Percentiles rank a stretch among this genome's conserved stretches.
phyloP scores from a whole-genome alignment of 2,329 filamentous ascomycete species.

The Colletotrichum limetticola region DNA sequence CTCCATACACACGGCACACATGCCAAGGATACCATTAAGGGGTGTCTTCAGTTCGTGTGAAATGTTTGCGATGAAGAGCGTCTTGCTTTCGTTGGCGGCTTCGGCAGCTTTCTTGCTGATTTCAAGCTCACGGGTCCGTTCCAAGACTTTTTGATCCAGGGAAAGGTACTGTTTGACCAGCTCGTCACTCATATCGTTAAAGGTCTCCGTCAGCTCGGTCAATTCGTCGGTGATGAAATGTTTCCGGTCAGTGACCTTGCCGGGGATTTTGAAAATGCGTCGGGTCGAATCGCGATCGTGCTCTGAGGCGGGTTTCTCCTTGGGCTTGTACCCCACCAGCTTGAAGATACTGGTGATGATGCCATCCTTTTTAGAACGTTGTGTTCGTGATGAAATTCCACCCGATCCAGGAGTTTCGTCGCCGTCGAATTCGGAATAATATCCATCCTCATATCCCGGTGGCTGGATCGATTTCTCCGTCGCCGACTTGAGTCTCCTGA shows the following conservation, averaged over 20 bases:
- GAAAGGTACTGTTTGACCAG: conserved; percentile 86
- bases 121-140: conserved; percentile 86
- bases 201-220: conserved; percentile 84
- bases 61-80: conserved; percentile 96
- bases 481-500: conserved; percentile 78
- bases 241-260: conserved; percentile 80
- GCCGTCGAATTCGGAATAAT: conserved; percentile 57
- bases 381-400: conserved; percentile 47
- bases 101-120: conserved; percentile 92
- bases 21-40: conserved; percentile 93
- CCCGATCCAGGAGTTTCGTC: conserved; percentile 54
- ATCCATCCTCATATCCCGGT: conserved; percentile 64
- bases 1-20: conserved; percentile 93
- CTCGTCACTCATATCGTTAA: conserved; percentile 95
- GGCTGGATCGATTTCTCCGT: conserved; percentile 79
- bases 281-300: conserved; percentile 53
- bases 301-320: conserved; percentile 40
- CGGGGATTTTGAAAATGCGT: conserved; percentile 83
- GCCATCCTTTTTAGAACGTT: conserved; percentile 54
- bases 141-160: conserved; percentile 84
- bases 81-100: conserved; percentile 97
- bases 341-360: conserved; percentile 32
- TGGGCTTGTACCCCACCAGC: conserved; percentile 37
- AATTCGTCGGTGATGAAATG: conserved; percentile 85
- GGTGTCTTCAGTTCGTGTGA: conserved; percentile 90